A percentile compares a stretch with the other conserved stretches of the same genome.
These are phyloP conservation scores for Tricholoma sp. DNA, from an alignment of 768 basidiomycete species.

Conservation along the genomic window DNA sequence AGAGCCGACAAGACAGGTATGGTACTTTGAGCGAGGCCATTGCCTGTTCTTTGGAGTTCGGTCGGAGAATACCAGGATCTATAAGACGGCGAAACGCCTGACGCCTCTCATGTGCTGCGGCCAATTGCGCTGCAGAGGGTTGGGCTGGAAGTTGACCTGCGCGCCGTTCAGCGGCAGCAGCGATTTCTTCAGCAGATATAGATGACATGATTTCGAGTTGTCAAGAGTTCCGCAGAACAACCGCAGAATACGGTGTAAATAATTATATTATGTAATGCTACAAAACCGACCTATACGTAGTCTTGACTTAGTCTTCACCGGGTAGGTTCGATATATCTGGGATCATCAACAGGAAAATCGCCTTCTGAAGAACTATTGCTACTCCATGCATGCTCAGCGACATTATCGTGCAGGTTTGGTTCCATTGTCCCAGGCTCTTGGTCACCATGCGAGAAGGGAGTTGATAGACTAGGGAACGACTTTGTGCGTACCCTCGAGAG, in stretches of 20 bases:
- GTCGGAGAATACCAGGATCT: conserved; percentile 73
- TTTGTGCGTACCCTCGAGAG: conserved; percentile 37
- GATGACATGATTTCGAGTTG: no score
- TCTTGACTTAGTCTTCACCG: no score
- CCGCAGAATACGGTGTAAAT: no score
- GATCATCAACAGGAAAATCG: conserved; percentile 18
- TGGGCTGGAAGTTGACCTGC: conserved; percentile 26
- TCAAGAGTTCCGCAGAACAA: no score
- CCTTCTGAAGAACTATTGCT: conserved; percentile 59
- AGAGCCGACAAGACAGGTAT: conserved; percentile 12
- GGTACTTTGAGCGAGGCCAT: conserved; percentile 61
- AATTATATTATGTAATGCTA: neutral
- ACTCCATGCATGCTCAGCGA: conserved; percentile 41
- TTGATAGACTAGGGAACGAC: conserved; percentile 39
- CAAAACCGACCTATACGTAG: no score
- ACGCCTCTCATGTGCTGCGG: conserved; percentile 58
- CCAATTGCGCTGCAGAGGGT: conserved; percentile 32
- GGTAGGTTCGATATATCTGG: conserved; percentile 9
- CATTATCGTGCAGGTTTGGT: conserved; percentile 18
- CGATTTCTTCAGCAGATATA: conserved; percentile 22
- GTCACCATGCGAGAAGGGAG: conserved; percentile 15
- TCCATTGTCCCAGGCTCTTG: conserved; percentile 20
- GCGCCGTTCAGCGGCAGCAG: conserved; percentile 43
- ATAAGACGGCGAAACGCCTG: conserved; percentile 72
- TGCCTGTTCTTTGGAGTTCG: conserved; percentile 59